Evolutionary conservation across 495 filamentous ascomycete species (phyloP).

Genomic region (Rhizodiscina lignyota): DNA sequence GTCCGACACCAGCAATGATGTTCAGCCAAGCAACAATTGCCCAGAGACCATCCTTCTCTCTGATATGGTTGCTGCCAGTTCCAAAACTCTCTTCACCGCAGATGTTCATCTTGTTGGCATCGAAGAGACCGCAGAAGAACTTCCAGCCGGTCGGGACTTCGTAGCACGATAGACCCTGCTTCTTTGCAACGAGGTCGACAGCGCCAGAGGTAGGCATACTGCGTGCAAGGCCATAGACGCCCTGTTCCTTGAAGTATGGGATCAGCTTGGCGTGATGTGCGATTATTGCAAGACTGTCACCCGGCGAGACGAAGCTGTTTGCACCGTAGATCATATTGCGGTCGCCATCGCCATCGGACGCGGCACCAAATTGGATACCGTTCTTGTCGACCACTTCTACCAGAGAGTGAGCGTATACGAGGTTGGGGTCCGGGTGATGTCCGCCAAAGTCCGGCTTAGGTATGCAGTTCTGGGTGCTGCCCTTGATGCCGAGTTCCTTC

Average conservation of each 20-base stretch:
- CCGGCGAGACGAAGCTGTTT: conserved; percentile 88
- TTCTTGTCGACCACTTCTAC: conserved; percentile 88
- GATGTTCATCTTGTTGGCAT: conserved; percentile 94
- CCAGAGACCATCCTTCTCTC: conserved; percentile 98
- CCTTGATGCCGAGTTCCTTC: conserved; percentile 69
- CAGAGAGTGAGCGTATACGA: conserved; percentile 92
- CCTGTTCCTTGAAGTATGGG: conserved; percentile 94
- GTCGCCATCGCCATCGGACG: conserved; percentile 92
- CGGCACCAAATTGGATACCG: conserved; percentile 86
- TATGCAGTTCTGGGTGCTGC: conserved; percentile 82
- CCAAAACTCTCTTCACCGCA: conserved; percentile 98
- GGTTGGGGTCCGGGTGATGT: conserved; percentile 93
- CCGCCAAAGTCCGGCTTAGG: conserved; percentile 90
- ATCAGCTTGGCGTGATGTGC: conserved; percentile 89
- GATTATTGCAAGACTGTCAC: conserved; percentile 94
- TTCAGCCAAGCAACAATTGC: conserved; percentile 95
- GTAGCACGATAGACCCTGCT: conserved; percentile 80
- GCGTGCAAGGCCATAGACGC: conserved; percentile 84
- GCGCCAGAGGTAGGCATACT: conserved; percentile 95
- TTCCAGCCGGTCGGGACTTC: conserved; percentile 99
- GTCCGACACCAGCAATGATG: conserved; percentile 87
- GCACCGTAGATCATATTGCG: conserved; percentile 99
- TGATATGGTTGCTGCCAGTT: conserved; percentile 97
- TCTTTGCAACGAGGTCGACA: conserved; percentile 86
- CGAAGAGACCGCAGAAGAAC: conserved; percentile 98